Percentiles rank a stretch among this genome's conserved stretches.
phyloP scores from a whole-genome alignment of 805 yeast species.

The Teunomyces kruisii region DNA sequence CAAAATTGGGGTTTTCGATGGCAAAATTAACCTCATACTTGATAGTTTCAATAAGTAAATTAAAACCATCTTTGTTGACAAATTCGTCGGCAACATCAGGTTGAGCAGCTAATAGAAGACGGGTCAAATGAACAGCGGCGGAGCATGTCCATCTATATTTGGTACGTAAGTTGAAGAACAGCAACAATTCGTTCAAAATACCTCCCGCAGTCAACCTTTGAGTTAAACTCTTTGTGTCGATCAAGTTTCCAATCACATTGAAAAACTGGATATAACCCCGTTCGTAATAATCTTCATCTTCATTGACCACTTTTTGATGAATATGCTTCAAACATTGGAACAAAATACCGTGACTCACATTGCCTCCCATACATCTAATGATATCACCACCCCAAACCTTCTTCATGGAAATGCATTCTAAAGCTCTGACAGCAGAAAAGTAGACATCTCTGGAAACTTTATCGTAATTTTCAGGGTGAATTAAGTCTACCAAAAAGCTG shows the following conservation, averaged over 20 bases:
- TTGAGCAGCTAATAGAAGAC: conserved; percentile 42
- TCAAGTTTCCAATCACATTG: conserved; percentile 60
- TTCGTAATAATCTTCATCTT: conserved; percentile 29
- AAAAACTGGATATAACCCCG: conserved; percentile 56
- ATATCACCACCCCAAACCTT: conserved; percentile 75
- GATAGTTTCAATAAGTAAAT: conserved; percentile 56
- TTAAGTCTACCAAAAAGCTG: conserved; percentile 65
- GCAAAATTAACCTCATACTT: conserved; percentile 66
- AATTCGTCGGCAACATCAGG: conserved; percentile 61
- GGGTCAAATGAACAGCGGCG: conserved; percentile 54
- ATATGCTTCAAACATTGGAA: conserved; percentile 70
- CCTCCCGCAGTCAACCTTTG: conserved; percentile 73
- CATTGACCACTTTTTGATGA: conserved; percentile 47
- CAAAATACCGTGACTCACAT: conserved; percentile 79
- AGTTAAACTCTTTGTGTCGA: conserved; percentile 54
- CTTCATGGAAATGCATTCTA: conserved; percentile 67
- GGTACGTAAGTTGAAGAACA: conserved; percentile 54
- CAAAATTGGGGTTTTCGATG: conserved; percentile 54
- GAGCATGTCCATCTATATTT: conserved; percentile 57
- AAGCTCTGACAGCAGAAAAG: conserved; percentile 60
- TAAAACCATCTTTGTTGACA: conserved; percentile 65
- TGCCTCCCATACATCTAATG: conserved; percentile 76
- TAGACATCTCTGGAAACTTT: conserved; percentile 52
- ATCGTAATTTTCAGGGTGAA: conserved; percentile 60
- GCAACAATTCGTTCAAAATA: conserved; percentile 60